Evolutionary conservation across 83 land plant species (phyloP), one percentile per base, ranked within the genome.

Genomic region (Picea abies): DNA sequence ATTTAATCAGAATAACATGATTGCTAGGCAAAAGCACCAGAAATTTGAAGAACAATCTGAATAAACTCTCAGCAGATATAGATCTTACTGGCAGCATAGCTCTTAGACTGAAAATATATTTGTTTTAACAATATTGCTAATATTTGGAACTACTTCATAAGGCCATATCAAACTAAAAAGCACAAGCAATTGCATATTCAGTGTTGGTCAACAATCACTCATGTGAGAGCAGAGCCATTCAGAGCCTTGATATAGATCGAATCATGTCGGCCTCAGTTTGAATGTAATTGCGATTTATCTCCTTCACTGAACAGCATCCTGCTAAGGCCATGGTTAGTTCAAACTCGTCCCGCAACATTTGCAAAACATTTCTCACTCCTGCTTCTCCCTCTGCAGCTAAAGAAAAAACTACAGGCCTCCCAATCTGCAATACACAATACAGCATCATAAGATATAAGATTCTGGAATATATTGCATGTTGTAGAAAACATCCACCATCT

Each of bases 311-410:
- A 47, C 89, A 86, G 81, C 97, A 94, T 4, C 99, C 99, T 67
- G 92, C 87, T 67, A 96, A 88, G 22, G 99, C 89, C 99, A 96
- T 96, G 25, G 99, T 87, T 20, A 96, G 86, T 81, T 95, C 99
- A 79, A 96, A 92, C 82, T 96, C 99, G 70, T 96, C 99, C 9
- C 90, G 88, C 10, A 96, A 85, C 99, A 96, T 94, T 68, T 91
- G 88, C 52, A 96, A 90, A 8, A 89, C 95, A 78, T 96, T 96
- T 63, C 93, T 88, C 32, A 96, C 99, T 25, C 99, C 99, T 66
- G 90, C 89, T 87, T 96, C 97, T 6, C 99, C 99, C 5, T 96
- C 97, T 12, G 89, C 93, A 22, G 99, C 99, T 82, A 96, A 84
- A 2, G 93, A 85, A 81, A 88, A 96, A 37, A 93, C 88, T 63